Evolutionary conservation across 2,329 filamentous ascomycete genomes (phyloP).

Genomic region (Thielaviopsis punctulata): DNA sequence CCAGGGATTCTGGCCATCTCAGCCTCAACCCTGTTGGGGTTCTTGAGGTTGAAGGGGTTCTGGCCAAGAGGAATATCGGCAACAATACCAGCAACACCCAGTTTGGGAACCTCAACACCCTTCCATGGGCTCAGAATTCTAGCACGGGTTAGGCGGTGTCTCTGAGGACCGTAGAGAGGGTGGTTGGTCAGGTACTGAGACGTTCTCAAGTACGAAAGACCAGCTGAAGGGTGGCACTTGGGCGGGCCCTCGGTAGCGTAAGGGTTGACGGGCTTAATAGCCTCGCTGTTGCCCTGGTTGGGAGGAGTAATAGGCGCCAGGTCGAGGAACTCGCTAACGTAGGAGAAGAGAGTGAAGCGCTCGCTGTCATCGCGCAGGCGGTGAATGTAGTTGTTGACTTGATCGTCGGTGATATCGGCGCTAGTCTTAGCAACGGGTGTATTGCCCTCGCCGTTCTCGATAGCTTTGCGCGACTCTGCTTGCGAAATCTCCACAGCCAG

Average conservation of each 20-base stretch:
- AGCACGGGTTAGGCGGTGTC: constrained; percentile 30
- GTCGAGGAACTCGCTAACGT: constrained; percentile 44
- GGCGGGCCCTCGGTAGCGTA: constrained; percentile 40
- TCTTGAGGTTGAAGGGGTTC: constrained; percentile 24
- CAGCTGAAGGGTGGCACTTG: constrained; percentile 42
- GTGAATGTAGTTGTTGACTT: constrained; percentile 35
- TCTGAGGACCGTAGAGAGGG: constrained; percentile 42
- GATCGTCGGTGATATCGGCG: constrained; percentile 29
- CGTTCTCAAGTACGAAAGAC: constrained; percentile 44
- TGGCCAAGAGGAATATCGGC: constrained; percentile 25
- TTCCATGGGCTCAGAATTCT: constrained; percentile 32
- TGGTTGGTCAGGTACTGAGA: constrained; percentile 39
- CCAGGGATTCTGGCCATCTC: constrained; percentile 12
- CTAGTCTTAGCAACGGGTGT: constrained; percentile 18
- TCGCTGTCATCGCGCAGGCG: constrained; percentile 29
- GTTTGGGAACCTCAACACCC: constrained; percentile 21
- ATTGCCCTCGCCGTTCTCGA: constrained; percentile 21
- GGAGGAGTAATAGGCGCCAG: constrained; percentile 33
- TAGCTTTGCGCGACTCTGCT: constrained; percentile 21
- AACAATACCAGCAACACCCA: constrained; percentile 40
- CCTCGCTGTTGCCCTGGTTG: constrained; percentile 16
- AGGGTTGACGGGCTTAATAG: constrained; percentile 19
- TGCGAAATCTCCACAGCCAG: constrained; percentile 30
- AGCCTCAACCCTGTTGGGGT: constrained; percentile 8
- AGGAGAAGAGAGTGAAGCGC: constrained; percentile 30